Evolutionary conservation across 805 yeast genomes (phyloP), one percentile per base, ranked within the genome.

Genomic region (Candida oleophila): DNA sequence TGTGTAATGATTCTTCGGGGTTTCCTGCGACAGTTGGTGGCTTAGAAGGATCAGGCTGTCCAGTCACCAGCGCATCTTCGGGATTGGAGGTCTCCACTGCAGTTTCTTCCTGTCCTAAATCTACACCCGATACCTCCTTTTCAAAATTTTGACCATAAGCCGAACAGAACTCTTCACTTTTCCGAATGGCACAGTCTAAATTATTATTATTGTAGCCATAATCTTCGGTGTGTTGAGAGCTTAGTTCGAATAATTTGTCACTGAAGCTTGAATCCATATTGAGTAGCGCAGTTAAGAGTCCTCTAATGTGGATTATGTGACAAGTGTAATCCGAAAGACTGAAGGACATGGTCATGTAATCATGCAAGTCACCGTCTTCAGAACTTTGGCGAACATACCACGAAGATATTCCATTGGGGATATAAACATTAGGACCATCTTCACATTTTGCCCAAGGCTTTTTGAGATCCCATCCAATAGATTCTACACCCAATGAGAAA

Each of bases 261-360:
- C 9, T 25, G 9, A 11, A 25, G 30, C 11, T 25, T 25, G 5
- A 7, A 25, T 25, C 30, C 9, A 25, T 5, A 25, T 25, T 25
- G 22, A 55, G 45, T 19, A 62, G 46, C 5, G 53, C 55, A n/a
- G 51, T 53, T 42, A 71, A 54, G 3, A 70, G 45, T 2, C 72
- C 71, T 40, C 55, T 59, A 11, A 72, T 55, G 46, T 69, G 69
- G 14, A 72, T 46, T 8, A 64, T 53, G 39, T 65, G 64, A n/a
- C 68, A 68, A 12, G 72, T 70, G 22, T 55, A 52, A 53, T 73
- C 76, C 4, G 68, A 64, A 21, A 66, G 65, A 1, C 74, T 69
- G 9, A 67, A 52, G 2, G 74, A 53, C 22, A 73, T 57, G 1
- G 71, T 62, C 51, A 70, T 44, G 33, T 56, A 55, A 48, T 68